Evolutionary conservation across 2,329 filamentous ascomycete genomes (phyloP).

Genomic region (Fonsecaea pedrosoi): DNA sequence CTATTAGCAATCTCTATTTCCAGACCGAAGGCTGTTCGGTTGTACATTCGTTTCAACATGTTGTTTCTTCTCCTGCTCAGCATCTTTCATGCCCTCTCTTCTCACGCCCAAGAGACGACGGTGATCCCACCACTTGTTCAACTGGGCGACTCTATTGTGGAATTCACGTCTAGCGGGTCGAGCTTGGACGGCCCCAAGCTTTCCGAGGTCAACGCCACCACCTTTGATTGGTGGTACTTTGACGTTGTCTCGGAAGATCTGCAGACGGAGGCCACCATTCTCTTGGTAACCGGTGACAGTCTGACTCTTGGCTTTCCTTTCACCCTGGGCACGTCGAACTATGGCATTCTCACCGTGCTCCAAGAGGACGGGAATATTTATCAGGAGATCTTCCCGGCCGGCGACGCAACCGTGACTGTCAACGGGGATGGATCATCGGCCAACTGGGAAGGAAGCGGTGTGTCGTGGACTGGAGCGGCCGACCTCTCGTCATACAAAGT

Average conservation of each 20-base stretch:
- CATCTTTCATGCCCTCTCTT: no score
- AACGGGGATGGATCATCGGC: constrained; percentile 21
- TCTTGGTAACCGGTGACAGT: constrained; percentile 25
- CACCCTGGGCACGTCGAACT: no score
- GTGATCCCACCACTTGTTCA: no score
- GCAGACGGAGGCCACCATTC: constrained; percentile 40
- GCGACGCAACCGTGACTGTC: constrained; percentile 20
- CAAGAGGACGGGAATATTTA: no score
- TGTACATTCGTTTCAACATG: no score
- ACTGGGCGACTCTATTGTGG: neutral
- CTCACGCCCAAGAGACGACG: no score
- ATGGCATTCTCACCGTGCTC: no score
- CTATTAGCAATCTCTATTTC: no score
- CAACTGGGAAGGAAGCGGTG: constrained; percentile 25
- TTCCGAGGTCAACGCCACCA: constrained; percentile 41
- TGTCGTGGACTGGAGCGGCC: constrained; percentile 28
- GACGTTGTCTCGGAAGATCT: constrained; percentile 45
- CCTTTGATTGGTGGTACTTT: constrained; percentile 53
- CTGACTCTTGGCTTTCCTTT: no score
- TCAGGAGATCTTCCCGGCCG: no score
- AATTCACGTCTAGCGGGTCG: constrained; percentile 18
- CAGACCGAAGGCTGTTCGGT: no score
- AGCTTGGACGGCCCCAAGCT: constrained; percentile 43
- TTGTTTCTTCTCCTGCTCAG: no score
- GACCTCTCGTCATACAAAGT: constrained; percentile 29